Conservation (phyloP, 306 rosid genomes). For the Begonia masoniana region DNA sequence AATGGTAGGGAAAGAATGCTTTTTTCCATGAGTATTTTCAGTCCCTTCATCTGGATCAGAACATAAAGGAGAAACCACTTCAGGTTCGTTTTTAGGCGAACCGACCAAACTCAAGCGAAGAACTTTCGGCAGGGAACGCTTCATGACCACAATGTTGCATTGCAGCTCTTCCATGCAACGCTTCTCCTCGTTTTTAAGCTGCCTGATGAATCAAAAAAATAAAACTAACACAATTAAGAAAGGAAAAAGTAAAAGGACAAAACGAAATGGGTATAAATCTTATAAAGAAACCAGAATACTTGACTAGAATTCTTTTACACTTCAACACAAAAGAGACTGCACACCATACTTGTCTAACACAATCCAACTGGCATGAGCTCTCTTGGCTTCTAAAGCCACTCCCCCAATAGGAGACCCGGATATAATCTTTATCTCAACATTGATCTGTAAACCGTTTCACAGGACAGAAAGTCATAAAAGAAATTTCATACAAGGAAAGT, state of each 20-base stretch:
- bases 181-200: slow-evolving; percentile 85
- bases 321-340: slow-evolving; percentile 1
- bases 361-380: slow-evolving; percentile 85
- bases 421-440: slow-evolving; percentile 81
- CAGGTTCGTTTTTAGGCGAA: slow-evolving; percentile 42
- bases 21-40: slow-evolving; percentile 34
- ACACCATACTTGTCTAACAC: slow-evolving; percentile 80
- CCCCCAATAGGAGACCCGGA: slow-evolving; percentile 92
- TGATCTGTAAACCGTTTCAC: slow-evolving; percentile 39
- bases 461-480: slow-evolving; percentile 11
- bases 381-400: slow-evolving; percentile 85
- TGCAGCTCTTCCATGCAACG: slow-evolving; percentile 95
- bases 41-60: slow-evolving; percentile 38
- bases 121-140: slow-evolving; percentile 85
- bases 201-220: slow-evolving; percentile 27
- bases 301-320: no score
- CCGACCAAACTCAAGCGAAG: slow-evolving; percentile 89
- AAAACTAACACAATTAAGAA: background rate
- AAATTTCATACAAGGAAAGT: background rate
- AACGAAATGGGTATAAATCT: no score
- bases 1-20: slow-evolving; percentile 31
- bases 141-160: slow-evolving; percentile 94
- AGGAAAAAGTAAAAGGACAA: background rate
- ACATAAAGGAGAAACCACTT: slow-evolving; percentile 28
- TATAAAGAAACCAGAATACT: no score